Percentiles rank a stretch among this genome's conserved stretches.
These are phyloP conservation scores for Backusella circina DNA, from an alignment of 192 early-diverging fungal genomes.

Conservation along the genomic window DNA sequence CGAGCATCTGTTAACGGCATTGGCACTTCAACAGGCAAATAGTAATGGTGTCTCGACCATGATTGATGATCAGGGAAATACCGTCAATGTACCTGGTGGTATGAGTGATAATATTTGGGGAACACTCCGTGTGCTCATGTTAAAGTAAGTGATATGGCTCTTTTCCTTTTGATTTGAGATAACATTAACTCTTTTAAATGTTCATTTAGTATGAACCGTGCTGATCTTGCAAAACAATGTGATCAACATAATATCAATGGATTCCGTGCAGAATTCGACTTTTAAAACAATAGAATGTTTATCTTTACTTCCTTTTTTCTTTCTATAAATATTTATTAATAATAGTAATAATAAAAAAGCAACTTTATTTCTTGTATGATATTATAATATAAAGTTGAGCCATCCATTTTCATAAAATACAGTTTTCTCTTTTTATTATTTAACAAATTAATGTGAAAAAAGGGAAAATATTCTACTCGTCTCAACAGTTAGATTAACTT, in stretches of 20 bases:
- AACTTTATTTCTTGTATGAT: too few relatives aligned
- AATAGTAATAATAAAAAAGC: too few relatives aligned
- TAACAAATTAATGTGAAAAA: too few relatives aligned
- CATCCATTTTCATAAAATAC: too few relatives aligned
- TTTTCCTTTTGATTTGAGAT: not conserved
- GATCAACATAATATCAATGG: conserved; percentile 71
- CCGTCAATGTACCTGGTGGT: conserved; percentile 33
- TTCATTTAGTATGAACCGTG: conserved; percentile 64
- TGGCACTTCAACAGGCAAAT: conserved; percentile 68
- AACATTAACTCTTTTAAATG: too few relatives aligned
- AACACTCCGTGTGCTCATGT: conserved; percentile 68
- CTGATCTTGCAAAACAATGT: conserved; percentile 78
- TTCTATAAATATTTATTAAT: too few relatives aligned
- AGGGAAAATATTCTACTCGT: too few relatives aligned
- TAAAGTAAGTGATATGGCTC: conserved; percentile 22
- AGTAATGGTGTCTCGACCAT: not conserved
- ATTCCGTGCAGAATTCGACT: conserved; percentile 84
- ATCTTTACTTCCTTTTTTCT: too few relatives aligned
- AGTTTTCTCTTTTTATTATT: too few relatives aligned
- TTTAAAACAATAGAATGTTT: conserved; percentile 36
- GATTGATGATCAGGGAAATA: conserved; percentile 20
- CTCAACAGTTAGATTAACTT: too few relatives aligned
- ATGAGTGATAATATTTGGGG: conserved; percentile 82
- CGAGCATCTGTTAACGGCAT: conserved; percentile 86
- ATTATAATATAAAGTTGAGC: too few relatives aligned